Conservation (phyloP, 2,329 filamentous ascomycete genomes). For the Diplodia seriata region DNA sequence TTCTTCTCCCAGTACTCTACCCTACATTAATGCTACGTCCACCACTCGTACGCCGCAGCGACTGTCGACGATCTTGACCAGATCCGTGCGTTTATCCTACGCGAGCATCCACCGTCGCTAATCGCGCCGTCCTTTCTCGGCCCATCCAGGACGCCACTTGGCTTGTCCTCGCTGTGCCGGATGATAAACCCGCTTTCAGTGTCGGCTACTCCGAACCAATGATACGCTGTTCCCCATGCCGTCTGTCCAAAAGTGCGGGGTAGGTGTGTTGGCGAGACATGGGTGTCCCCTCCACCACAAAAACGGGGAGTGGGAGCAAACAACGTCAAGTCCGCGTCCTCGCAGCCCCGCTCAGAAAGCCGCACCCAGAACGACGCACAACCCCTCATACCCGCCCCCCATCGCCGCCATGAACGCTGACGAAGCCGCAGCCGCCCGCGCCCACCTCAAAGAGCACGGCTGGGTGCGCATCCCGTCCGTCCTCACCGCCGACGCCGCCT, state of each 20-base stretch:
- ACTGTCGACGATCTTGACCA: too few species aligned
- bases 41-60: too few species aligned
- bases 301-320: not conserved
- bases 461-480: conserved; percentile 40
- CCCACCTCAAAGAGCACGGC: conserved; percentile 39
- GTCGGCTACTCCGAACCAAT: not conserved
- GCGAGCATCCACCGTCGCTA: too few species aligned
- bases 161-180: not conserved
- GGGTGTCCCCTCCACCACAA: not conserved
- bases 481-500: conserved; percentile 35
- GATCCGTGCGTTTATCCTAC: too few species aligned
- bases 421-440: conserved; percentile 28
- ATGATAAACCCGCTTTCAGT: not conserved
- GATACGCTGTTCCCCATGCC: not conserved
- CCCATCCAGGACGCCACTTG: too few species aligned
- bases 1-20: too few species aligned
- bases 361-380: too few species aligned
- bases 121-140: too few species aligned
- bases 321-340: not conserved
- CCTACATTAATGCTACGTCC: too few species aligned
- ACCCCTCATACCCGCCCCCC: not conserved
- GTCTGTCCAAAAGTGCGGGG: not conserved
- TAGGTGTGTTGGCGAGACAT: not conserved
- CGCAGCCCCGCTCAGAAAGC: not conserved
- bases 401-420: conserved; percentile 33